phyloP scores from a whole-genome alignment of 805 yeast species.

The Ogataea chonburiensis region DNA sequence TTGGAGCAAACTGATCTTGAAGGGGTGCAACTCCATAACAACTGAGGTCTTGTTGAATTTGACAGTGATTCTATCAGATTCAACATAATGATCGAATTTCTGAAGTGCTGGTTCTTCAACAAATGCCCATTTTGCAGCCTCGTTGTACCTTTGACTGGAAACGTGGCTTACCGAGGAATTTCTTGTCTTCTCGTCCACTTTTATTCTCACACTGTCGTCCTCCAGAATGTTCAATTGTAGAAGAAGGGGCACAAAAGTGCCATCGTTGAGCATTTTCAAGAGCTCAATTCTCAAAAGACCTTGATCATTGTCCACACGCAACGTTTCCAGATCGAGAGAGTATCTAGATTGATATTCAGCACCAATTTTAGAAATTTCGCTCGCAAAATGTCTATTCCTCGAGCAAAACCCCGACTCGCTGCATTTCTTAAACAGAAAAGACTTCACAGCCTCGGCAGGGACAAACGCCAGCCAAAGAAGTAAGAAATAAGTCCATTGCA shows the following conservation, averaged over 20 bases:
- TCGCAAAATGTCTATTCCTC: slow-evolving; percentile 71
- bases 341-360: slow-evolving; percentile 38
- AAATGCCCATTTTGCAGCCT: slow-evolving; percentile 61
- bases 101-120: slow-evolving; percentile 25
- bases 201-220: slow-evolving; percentile 58
- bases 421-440: slow-evolving; percentile 73
- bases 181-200: slow-evolving; percentile 61
- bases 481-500: slow-evolving; percentile 9
- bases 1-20: slow-evolving; percentile 49
- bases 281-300: slow-evolving; percentile 46
- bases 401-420: slow-evolving; percentile 79
- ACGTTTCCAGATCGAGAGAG: slow-evolving; percentile 37
- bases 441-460: slow-evolving; percentile 48
- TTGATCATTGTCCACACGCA: slow-evolving; percentile 29
- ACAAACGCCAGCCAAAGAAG: slow-evolving; percentile 8
- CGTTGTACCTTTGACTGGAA: slow-evolving; percentile 54
- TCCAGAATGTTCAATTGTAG: slow-evolving; percentile 56
- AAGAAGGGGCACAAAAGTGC: slow-evolving; percentile 46
- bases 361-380: slow-evolving; percentile 31
- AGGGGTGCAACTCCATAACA: slow-evolving; percentile 44
- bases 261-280: slow-evolving; percentile 43
- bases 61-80: slow-evolving; percentile 21
- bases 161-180: slow-evolving; percentile 11
- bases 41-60: slow-evolving; percentile 47
- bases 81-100: slow-evolving; percentile 24